Base-by-base conservation (phyloP, 805 yeast species). In the Wickerhamomyces sydowiorum region DNA sequence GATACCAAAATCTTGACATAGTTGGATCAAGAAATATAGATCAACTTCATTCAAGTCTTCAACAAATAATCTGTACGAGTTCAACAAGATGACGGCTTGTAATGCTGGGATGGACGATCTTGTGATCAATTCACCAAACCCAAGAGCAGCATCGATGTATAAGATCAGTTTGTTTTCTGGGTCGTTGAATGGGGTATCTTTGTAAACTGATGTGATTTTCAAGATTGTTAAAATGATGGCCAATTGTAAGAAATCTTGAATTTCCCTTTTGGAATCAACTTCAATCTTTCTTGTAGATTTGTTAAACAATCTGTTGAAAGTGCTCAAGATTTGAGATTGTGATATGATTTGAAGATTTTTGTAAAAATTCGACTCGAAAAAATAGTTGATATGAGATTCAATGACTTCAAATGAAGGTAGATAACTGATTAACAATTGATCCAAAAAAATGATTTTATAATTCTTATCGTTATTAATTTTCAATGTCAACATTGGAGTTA, bases 1-100 rank as follows among this genome's bases (percentile, higher is more conserved):
- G 27, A 47, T 49, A 21, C 51, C 51, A 45, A 51, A 43, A 31
- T 51, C 54, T 33, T 51, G 43, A 28, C 51, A 48, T 18, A 47
- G 35, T 32, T 46, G 51, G 5, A 44, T 45, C 17, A 45, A 32
- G 38, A 48, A 50, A 44, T 43, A 48, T 13, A 50, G 30, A 23
- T 50, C 54, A 28, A 46, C 25, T 7, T 50, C 52, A 12, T 46
- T 42, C 31, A 47, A 48, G 22, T 40, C 48, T 33, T 45, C 46
- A 1, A 50, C 46, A 30, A 50, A 50, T 30, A 48, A 41, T 23
- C 47, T 42, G 42, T 48, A 48, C 1, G 52, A 46, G 4, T 47
- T 48, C 20, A 50, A 31, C 12, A 50, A 25, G 18, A 50, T 37
- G 15, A 49, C 31, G 2, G 51, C 49, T 43, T 50, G 54, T 5